Evolutionary conservation across 331 rosid genomes (phyloP), one percentile per base, ranked within the genome.

Genomic region (Ulmus americana): DNA sequence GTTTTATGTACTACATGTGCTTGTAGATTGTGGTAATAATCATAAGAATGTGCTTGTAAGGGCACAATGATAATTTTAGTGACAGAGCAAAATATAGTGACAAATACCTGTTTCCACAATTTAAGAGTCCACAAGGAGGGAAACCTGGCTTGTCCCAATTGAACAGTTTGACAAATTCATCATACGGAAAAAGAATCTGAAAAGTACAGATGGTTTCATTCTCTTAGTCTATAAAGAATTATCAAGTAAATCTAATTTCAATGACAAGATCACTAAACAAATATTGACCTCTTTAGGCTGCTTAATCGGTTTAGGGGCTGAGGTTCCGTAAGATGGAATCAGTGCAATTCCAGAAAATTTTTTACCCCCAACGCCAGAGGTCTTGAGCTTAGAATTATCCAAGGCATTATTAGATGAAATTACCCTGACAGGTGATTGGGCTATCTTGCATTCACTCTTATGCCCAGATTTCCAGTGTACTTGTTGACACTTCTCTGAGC

Each of bases 111-210:
- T 94, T 94, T 68, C 96, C 96, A 65, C 95, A 82, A 70, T 94
- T 94, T 77, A 85, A 70, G 38, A 94, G 96, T 63, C 99, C 99
- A 67, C 99, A 90, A 50, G 99, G 97, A 73, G 70, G 80, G 82
- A 79, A 81, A 55, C 88, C 79, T 12, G 74, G 77, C 64, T 82
- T 90, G 63, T 87, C 76, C 97, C 95, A 94, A 59, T 87, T 76
- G 74, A 84, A 90, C 43, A 80, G 81, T 50, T 79, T 76, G 59
- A 94, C 76, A 84, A 94, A 94, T 63, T 90, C 95, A 11, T 80
- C 84, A 12, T 88, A 91, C 3, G 94, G 86, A 79, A 88, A 91
- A 77, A 91, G 96, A 83, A 82, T 82, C 96, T 91, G 83, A 79
- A 83, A 76, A 76, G 53, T 8, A 71, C 14, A 67, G 13, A 45